Base-by-base conservation (phyloP, 2,329 filamentous ascomycete genomes). In the Colletotrichum lentis region DNA sequence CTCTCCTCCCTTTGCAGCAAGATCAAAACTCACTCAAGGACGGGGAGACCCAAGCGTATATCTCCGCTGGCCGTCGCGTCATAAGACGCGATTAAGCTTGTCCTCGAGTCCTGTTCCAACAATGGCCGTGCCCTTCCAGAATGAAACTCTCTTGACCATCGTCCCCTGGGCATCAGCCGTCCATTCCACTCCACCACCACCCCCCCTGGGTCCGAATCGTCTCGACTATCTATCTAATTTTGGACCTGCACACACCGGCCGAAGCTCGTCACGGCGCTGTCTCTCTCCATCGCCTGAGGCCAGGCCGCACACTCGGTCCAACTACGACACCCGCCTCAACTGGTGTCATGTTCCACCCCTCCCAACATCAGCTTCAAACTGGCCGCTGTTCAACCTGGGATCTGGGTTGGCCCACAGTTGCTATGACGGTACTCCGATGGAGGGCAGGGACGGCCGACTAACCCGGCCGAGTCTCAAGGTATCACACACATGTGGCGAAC, bases 81-180 rank as follows among this genome's bases (percentile, higher is more conserved):
- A n/a, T 44, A 52, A 31, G 65, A 50, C 50, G 46, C 52, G 46
- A 65, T 55, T 68, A 65, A 68, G 65, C 65, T 65, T 65, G 62
- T 56, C 62, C 47, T 20, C 47, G n/a, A 64, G 65, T 11, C 54
- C 20, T 55, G 49, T 37, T 37, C 44, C 46, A 50, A 24, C 27
- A 44, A 14, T 24, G 55, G 31, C 31, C 24, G 49, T 60, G 60
- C 35, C 37, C 16, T 16, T 50, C 16, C 1, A 27, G 24, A 53
- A 55, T 50, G 39, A 53, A 41, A 54, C 53, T 37, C 31, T 8
- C 43, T 41, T 56, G 55, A 11, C 47, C 54, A 61, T 65, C 65
- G 22, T n/a, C 37, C 35, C 37, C 43, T 27, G 61, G 46, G 24
- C 55, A 55, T 24, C 50, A 16, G 24, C 49, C 24, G 22, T 37